Percentiles rank a stretch among this genome's conserved stretches.
These are phyloP conservation scores for Gamarada debralockiae DNA, from an alignment of 495 filamentous ascomycete genomes.

Conservation along the genomic window DNA sequence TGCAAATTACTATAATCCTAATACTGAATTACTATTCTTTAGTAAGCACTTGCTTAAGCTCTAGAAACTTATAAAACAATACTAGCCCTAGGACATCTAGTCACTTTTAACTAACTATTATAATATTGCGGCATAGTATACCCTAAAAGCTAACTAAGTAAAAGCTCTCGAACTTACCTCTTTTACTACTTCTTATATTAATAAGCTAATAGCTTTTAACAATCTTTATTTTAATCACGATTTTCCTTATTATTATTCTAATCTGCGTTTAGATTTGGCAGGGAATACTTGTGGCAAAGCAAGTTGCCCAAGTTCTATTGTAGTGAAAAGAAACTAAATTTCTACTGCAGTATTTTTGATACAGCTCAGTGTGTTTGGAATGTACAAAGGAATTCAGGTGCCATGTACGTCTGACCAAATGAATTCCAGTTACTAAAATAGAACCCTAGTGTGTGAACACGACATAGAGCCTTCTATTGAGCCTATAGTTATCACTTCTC, in stretches of 20 bases:
- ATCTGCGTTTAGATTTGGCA: constrained; percentile 1
- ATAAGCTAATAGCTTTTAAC: background rate
- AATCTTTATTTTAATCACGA: background rate
- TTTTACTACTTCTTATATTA: background rate
- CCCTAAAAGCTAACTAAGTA: constrained; percentile 1
- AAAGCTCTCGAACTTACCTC: background rate
- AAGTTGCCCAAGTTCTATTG: background rate
- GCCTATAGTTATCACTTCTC: too few species aligned
- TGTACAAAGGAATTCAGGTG: too few species aligned
- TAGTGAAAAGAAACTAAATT: background rate
- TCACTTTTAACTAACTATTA: background rate
- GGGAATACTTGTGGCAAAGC: background rate
- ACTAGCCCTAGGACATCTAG: background rate
- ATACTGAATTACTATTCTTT: constrained; percentile 7
- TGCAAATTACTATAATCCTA: background rate
- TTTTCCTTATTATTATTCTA: background rate
- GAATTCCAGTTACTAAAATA: too few species aligned
- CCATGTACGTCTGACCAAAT: too few species aligned
- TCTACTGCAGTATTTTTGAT: too few species aligned
- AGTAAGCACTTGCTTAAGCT: constrained; percentile 6
- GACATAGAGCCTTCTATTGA: too few species aligned
- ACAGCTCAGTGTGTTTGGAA: too few species aligned
- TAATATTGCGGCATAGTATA: background rate
- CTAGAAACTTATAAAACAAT: background rate
- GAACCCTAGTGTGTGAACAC: too few species aligned